Conservation (phyloP, 805 yeast species). For the Hanseniaspora taiwanica region DNA sequence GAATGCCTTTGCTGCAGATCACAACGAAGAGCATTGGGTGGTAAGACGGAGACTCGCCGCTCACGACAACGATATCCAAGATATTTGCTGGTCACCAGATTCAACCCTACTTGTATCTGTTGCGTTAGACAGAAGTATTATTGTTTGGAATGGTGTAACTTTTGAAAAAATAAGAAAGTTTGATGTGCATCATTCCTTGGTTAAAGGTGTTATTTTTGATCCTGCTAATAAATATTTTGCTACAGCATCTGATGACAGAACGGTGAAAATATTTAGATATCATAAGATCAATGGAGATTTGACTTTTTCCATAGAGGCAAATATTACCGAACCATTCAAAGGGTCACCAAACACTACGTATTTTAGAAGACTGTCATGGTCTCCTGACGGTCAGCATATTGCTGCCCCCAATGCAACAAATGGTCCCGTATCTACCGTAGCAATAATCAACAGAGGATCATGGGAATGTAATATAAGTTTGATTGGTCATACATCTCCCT, state of each 20-base stretch:
- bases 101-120: slow-evolving; percentile 82
- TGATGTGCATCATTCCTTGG: slow-evolving; percentile 90
- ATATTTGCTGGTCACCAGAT: slow-evolving; percentile 96
- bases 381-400: slow-evolving; percentile 79
- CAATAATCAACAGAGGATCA: slow-evolving; percentile 58
- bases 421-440: slow-evolving; percentile 64
- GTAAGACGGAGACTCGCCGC: slow-evolving; percentile 87
- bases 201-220: slow-evolving; percentile 92
- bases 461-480: slow-evolving; percentile 69
- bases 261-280: slow-evolving; percentile 77
- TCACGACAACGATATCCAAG: slow-evolving; percentile 96
- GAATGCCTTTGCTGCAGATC: slow-evolving; percentile 52
- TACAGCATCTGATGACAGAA: slow-evolving; percentile 91
- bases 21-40: slow-evolving; percentile 86
- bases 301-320: slow-evolving; percentile 76
- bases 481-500: slow-evolving; percentile 76
- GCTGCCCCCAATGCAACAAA: slow-evolving; percentile 80
- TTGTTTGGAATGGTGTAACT: slow-evolving; percentile 80
- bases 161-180: slow-evolving; percentile 77
- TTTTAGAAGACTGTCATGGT: slow-evolving; percentile 77
- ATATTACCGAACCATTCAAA: slow-evolving; percentile 71
- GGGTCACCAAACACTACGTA: slow-evolving; percentile 85
- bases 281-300: slow-evolving; percentile 43
- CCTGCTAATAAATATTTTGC: slow-evolving; percentile 98
- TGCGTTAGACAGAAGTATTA: slow-evolving; percentile 84